These are phyloP conservation scores for Taxillus chinensis DNA, from an alignment of 164 flowering plant species.

Conservation along the genomic window DNA sequence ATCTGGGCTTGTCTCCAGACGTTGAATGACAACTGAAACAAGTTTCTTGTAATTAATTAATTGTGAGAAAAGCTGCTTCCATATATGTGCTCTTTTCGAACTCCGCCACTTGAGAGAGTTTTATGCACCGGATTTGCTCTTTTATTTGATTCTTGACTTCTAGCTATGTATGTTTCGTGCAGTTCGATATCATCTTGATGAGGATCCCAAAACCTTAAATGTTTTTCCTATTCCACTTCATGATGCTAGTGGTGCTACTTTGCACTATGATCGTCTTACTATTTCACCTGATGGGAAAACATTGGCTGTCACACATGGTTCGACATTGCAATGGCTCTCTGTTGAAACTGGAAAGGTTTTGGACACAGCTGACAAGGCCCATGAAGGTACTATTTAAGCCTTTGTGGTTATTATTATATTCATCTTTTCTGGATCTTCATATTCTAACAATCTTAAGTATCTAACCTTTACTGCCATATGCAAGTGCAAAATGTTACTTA, in stretches of 20 bases:
- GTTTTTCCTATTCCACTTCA: constrained; percentile 84
- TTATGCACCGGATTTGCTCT: no score
- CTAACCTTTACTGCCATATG: no score
- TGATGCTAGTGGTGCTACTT: constrained; percentile 51
- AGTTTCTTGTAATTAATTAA: no score
- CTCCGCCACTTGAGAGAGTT: no score
- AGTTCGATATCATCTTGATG: constrained; percentile 96
- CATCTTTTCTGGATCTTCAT: not conserved
- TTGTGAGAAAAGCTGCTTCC: no score
- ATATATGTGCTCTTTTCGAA: no score
- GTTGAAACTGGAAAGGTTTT: constrained; percentile 72
- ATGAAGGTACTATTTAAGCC: constrained; percentile 53
- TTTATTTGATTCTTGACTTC: no score
- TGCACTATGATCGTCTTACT: constrained; percentile 79
- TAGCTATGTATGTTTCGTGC: constrained; percentile 3
- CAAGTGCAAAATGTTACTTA: no score
- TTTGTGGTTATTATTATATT: not conserved
- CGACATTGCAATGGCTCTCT: constrained; percentile 79
- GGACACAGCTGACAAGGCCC: constrained; percentile 89
- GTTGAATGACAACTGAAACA: no score
- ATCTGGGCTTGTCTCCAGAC: no score
- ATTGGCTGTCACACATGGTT: constrained; percentile 74
- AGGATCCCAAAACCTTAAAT: constrained; percentile 92
- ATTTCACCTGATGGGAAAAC: constrained; percentile 87
- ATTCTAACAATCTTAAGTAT: no score